Evolutionary conservation across 305 asterid species (phyloP).

Genomic region (Solanum aculeatissimum): DNA sequence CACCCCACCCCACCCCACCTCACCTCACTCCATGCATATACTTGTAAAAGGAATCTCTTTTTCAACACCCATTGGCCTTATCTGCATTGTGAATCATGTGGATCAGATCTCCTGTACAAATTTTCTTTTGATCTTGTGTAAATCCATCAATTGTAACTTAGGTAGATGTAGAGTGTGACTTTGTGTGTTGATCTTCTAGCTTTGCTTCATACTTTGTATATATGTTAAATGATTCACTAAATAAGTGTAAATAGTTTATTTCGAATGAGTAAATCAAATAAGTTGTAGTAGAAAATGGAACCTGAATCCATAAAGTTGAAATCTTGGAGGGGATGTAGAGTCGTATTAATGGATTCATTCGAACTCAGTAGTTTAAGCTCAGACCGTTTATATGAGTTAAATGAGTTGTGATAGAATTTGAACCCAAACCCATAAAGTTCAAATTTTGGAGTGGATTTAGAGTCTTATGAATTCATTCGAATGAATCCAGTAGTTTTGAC

Average conservation of each 20-base stretch:
- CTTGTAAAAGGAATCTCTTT: not conserved
- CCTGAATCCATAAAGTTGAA: not conserved
- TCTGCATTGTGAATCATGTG: not conserved
- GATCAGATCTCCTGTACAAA: not conserved
- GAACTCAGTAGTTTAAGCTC: not conserved
- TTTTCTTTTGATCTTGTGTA: not conserved
- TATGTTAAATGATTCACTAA: not conserved
- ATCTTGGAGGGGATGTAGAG: not conserved
- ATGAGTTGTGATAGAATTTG: not conserved
- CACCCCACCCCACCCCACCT: fast-evolving
- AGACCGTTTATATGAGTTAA: not conserved
- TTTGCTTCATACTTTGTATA: not conserved
- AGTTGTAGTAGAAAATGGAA: not conserved
- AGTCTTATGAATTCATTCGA: not conserved
- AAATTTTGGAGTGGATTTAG: not conserved
- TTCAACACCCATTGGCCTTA: not conserved
- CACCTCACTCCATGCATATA: not conserved
- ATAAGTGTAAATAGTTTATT: not conserved
- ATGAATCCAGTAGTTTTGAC: not conserved
- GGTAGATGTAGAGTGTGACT: not conserved
- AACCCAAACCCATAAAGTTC: not conserved
- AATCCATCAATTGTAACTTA: not conserved
- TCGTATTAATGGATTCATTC: not conserved
- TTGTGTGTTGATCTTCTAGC: not conserved
- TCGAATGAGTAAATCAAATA: not conserved